Conservation (phyloP, 1,139 yeast genomes). For the Hyphopichia buzzinii region DNA sequence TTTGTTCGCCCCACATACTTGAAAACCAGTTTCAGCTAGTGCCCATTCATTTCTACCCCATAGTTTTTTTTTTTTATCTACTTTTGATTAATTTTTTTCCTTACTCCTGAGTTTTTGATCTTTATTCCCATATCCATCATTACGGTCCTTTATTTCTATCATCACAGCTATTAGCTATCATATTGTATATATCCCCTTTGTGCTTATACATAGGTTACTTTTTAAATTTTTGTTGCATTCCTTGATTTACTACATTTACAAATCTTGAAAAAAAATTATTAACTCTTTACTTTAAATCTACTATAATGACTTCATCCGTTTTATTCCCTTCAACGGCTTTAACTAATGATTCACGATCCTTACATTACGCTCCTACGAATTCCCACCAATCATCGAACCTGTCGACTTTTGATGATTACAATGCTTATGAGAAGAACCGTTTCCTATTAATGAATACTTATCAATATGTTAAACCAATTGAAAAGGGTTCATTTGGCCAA, state of each 20-base stretch:
- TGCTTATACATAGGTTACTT: not conserved
- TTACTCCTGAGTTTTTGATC: not conserved
- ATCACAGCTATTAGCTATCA: not conserved
- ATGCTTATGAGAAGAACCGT: conserved; percentile 33
- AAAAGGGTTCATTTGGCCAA: conserved; percentile 53
- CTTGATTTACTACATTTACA: not conserved
- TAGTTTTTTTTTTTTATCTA: not conserved
- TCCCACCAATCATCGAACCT: conserved; percentile 1
- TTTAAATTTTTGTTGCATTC: not conserved
- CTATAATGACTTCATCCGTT: conserved; percentile 2
- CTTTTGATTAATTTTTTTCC: not conserved
- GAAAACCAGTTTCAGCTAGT: not conserved
- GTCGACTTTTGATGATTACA: conserved; percentile 21
- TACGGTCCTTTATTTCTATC: not conserved
- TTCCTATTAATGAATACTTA: conserved; percentile 32
- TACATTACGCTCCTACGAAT: not conserved
- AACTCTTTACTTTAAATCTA: not conserved
- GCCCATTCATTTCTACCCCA: not conserved
- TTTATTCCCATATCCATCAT: not conserved
- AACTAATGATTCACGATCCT: conserved; percentile 1
- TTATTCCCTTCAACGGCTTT: not conserved
- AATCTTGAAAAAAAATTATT: not conserved
- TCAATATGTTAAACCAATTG: conserved; percentile 36
- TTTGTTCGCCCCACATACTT: not conserved
- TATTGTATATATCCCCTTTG: not conserved